Conservation (phyloP, 2,329 filamentous ascomycete genomes). For the Paramyrothecium sp. region DNA sequence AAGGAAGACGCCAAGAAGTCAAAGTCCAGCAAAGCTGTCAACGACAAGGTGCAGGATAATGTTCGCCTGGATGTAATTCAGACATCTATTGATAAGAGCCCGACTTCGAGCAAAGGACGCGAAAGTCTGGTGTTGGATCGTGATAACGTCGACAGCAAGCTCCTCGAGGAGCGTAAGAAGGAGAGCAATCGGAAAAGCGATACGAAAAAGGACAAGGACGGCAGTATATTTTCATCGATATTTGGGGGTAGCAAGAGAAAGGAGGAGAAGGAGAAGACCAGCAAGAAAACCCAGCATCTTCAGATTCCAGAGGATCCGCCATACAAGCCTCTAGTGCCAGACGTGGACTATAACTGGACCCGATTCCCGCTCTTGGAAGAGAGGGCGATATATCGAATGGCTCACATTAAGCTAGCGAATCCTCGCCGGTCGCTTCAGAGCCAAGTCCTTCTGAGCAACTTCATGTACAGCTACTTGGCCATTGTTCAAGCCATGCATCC, state of each 20-base stretch:
- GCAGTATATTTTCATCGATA: slow-evolving; percentile 89
- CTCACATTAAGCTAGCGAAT: slow-evolving; percentile 98
- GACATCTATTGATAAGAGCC: slow-evolving; percentile 73
- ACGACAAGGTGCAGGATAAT: slow-evolving; percentile 68
- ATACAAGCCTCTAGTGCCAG: slow-evolving; percentile 71
- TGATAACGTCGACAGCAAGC: slow-evolving; percentile 66
- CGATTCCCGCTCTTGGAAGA: slow-evolving; percentile 94
- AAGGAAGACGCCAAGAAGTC: slow-evolving; percentile 65
- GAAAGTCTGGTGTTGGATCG: slow-evolving; percentile 85
- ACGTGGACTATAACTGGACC: slow-evolving; percentile 95
- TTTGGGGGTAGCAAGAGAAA: slow-evolving; percentile 92
- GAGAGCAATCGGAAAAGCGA: slow-evolving; percentile 73
- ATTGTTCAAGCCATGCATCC: slow-evolving; percentile 99
- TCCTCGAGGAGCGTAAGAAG: slow-evolving; percentile 82
- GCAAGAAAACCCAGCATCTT: slow-evolving; percentile 73
- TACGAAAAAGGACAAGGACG: slow-evolving; percentile 87
- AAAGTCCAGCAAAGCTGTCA: slow-evolving; percentile 54
- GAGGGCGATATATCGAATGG: slow-evolving; percentile 96
- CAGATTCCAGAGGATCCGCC: slow-evolving; percentile 77
- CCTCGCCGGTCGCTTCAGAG: slow-evolving; percentile 88
- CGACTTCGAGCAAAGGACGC: slow-evolving; percentile 60
- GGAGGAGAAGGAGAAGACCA: slow-evolving; percentile 68
- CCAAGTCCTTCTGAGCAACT: slow-evolving; percentile 95
- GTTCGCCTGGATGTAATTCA: slow-evolving; percentile 84
- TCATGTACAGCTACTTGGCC: slow-evolving; percentile 98